Base-by-base conservation (phyloP, 129 eudicot genomes). In the Pulicaria dysenterica region DNA sequence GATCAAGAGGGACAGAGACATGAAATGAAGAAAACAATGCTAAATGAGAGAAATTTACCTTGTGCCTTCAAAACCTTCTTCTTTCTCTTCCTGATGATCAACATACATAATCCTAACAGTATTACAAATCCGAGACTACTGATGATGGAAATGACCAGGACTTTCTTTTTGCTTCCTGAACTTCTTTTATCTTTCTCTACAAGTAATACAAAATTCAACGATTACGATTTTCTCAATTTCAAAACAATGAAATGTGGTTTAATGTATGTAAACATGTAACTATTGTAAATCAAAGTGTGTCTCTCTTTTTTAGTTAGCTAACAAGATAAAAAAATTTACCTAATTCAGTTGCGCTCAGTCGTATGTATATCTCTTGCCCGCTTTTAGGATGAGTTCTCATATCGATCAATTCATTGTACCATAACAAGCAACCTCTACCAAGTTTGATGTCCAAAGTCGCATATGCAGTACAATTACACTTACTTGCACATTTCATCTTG, bases 381-480 rank as follows among this genome's bases (percentile, higher is more conserved):
- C 43, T 19, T 4, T 44, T 44, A 19, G 74, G 48, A 34, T 19
- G 45, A 8, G 38, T 38, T 63, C 79, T 47, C 10, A 80, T 59
- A 69, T 80, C 84, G 34, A 53, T 62, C 31, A 81, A 48, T 2
- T 54, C 76, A 17, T 64, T 62, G 24, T 75, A 58, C 84, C 81
- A 81, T 45, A 69, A 7, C 57, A 81, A 76, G 44, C 84, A 81
- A 10, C 84, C 81, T 7, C 10, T 75, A 37, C 63, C 81, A 3
- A 68, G 17, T 45, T 34, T 64, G 13, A 70, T 55, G 58, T 81
- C 73, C 50, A 74, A 50, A 70, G 64, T 81, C 3, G 84, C 36
- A 40, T 81, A 75, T 36, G 81, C 84, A 37, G 74, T 70, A 76
- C 84, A 80, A 46, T 70, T 60, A 43, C 84, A 80, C 57, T 80